These are phyloP conservation scores for Amphicarpaea edgeworthii DNA, from an alignment of 306 rosid species.

Conservation along the genomic window DNA sequence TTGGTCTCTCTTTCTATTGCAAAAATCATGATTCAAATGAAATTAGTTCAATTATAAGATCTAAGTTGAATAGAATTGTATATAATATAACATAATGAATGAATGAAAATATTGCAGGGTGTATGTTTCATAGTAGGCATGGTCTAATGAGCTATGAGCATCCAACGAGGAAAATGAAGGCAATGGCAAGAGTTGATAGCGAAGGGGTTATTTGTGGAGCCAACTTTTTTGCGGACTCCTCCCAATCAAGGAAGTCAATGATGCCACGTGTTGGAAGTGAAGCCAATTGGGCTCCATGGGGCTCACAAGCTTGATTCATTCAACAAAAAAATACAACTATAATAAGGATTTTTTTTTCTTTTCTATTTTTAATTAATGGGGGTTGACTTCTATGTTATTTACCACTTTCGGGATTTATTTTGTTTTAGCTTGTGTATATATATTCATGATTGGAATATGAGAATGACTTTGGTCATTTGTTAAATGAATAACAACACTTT, in stretches of 20 bases:
- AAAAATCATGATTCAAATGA: constrained; percentile 11
- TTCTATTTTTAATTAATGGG: constrained; percentile 8
- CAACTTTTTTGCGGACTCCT: constrained; percentile 77
- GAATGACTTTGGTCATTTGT: constrained; percentile 34
- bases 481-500: constrained; percentile 2
- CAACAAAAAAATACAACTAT: background rate
- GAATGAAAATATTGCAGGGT: constrained; percentile 63
- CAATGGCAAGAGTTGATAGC: constrained; percentile 90
- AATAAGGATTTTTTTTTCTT: background rate
- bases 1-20: background rate
- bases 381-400: background rate
- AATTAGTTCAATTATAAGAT: background rate
- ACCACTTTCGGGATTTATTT: background rate
- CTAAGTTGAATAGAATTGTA: no score
- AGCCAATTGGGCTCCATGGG: constrained; percentile 91
- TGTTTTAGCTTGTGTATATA: background rate
- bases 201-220: constrained; percentile 96
- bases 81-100: no score
- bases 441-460: background rate
- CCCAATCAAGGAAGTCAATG: constrained; percentile 60
- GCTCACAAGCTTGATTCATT: constrained; percentile 51
- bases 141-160: constrained; percentile 87
- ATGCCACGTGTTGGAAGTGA: constrained; percentile 99
- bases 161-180: constrained; percentile 83
- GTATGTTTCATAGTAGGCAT: constrained; percentile 84